Evolutionary conservation across 192 early-diverging fungal genomes (phyloP).

Genomic region (Backusella australiensis): DNA sequence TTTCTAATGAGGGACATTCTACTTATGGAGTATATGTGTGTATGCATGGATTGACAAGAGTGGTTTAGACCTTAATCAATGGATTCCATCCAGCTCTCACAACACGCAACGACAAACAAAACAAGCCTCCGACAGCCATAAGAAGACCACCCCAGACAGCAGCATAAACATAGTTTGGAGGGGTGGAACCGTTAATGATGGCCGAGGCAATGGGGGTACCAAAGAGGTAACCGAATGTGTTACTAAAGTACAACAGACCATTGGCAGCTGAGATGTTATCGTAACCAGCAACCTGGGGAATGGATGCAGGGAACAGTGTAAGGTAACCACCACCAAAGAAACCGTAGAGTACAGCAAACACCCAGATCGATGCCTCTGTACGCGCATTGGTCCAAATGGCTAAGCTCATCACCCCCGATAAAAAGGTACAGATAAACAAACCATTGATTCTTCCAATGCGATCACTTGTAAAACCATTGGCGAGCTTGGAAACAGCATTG

Average conservation of each 20-base stretch:
- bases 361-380: constrained; percentile 30
- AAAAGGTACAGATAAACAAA: constrained; percentile 36
- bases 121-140: constrained; percentile 15
- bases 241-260: constrained; percentile 38
- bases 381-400: constrained; percentile 43
- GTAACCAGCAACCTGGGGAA: constrained; percentile 37
- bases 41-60: too few species aligned
- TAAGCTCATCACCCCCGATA: constrained; percentile 42
- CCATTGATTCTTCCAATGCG: constrained; percentile 45
- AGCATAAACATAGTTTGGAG: constrained; percentile 17
- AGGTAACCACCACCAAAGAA: constrained; percentile 47
- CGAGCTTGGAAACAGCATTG: constrained; percentile 41
- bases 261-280: constrained; percentile 33
- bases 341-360: constrained; percentile 44
- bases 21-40: background rate
- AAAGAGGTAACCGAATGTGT: constrained; percentile 39
- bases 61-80: constrained; percentile 1
- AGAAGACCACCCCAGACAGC: constrained; percentile 17
- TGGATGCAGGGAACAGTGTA: constrained; percentile 35
- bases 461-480: constrained; percentile 44
- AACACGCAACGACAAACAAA: constrained; percentile 18
- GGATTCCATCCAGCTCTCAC: constrained; percentile 21
- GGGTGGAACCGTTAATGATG: constrained; percentile 17
- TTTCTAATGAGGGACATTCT: background rate
- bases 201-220: constrained; percentile 41